phyloP scores from a whole-genome alignment of 2,329 filamentous ascomycete genomes.

The Chaetothyriales sp. region DNA sequence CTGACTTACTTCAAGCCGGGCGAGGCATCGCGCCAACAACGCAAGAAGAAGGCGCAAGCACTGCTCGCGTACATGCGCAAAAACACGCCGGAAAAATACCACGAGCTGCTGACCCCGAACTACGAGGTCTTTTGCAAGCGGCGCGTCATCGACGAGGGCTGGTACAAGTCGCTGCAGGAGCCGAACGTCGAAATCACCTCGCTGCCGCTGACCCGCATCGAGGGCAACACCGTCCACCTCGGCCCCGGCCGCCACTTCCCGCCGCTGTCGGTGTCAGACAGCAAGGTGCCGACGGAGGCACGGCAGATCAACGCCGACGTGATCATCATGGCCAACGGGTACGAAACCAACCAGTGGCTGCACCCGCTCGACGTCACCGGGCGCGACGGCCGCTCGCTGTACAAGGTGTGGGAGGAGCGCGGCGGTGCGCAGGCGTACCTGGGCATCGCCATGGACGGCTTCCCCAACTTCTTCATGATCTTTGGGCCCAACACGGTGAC shows the following conservation, averaged over 20 bases:
- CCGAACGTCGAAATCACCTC: slow-evolving; percentile 41
- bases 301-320: slow-evolving; percentile 41
- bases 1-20: slow-evolving; percentile 33
- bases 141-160: slow-evolving; percentile 44
- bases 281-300: slow-evolving; percentile 20
- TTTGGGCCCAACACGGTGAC: slow-evolving; percentile 48
- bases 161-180: slow-evolving; percentile 38
- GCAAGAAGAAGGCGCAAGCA: slow-evolving; percentile 27
- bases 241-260: slow-evolving; percentile 37
- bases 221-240: slow-evolving; percentile 34
- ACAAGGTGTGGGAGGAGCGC: slow-evolving; percentile 41
- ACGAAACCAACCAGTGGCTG: slow-evolving; percentile 40
- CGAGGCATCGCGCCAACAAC: slow-evolving; percentile 26
- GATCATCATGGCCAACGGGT: slow-evolving; percentile 48
- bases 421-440: slow-evolving; percentile 50
- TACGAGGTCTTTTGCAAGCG: slow-evolving; percentile 50
- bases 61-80: slow-evolving; percentile 34
- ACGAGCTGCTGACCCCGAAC: slow-evolving; percentile 46
- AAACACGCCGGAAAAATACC: slow-evolving; percentile 43
- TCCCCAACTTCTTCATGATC: slow-evolving; percentile 51
- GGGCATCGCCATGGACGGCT: slow-evolving; percentile 41
- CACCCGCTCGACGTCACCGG: slow-evolving; percentile 40
- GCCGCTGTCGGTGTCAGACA: slow-evolving; percentile 13
- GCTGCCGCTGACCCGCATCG: slow-evolving; percentile 34
- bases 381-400: slow-evolving; percentile 33